phyloP scores from a whole-genome alignment of 805 yeast genomes.

The Candida tallmaniae region DNA sequence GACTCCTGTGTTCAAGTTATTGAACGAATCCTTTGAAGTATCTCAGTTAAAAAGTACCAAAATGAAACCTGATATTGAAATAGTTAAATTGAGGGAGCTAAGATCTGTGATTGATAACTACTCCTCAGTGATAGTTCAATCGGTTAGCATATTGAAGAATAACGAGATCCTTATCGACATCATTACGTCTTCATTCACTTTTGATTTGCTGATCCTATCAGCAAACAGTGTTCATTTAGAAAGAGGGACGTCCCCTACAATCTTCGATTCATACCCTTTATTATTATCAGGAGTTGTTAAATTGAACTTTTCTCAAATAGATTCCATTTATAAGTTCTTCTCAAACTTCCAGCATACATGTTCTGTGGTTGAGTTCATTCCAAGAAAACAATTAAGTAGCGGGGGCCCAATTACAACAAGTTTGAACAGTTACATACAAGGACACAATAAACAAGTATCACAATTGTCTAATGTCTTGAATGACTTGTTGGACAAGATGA shows the following conservation, averaged over 20 bases:
- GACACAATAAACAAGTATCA: conserved; percentile 4
- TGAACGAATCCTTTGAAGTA: conserved; percentile 1
- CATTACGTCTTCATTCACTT: conserved; percentile 22
- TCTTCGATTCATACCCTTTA: conserved; percentile 30
- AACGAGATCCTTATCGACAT: conserved; percentile 6
- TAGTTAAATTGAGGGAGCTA: conserved; percentile 40
- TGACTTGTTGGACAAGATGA: conserved; percentile 17
- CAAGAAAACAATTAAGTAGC: conserved; percentile 2
- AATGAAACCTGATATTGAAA: conserved; percentile 8
- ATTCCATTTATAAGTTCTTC: conserved; percentile 2
- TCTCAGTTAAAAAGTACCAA: not conserved
- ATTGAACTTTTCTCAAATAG: conserved; percentile 1
- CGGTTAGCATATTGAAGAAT: conserved; percentile 14
- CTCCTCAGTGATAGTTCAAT: conserved; percentile 15
- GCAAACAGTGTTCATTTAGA: conserved; percentile 20
- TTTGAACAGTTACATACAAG: conserved; percentile 2
- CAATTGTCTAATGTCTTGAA: conserved; percentile 2
- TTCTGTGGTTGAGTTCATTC: conserved; percentile 6
- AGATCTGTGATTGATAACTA: conserved; percentile 46
- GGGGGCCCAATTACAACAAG: no score
- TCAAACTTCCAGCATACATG: conserved; percentile 5
- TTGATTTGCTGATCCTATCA: conserved; percentile 40
- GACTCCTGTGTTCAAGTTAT: not conserved
- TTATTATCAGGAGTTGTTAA: conserved; percentile 18
- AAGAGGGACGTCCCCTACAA: conserved; percentile 18